phyloP scores from a whole-genome alignment of 805 yeast genomes.

The Candida hispaniensis region DNA sequence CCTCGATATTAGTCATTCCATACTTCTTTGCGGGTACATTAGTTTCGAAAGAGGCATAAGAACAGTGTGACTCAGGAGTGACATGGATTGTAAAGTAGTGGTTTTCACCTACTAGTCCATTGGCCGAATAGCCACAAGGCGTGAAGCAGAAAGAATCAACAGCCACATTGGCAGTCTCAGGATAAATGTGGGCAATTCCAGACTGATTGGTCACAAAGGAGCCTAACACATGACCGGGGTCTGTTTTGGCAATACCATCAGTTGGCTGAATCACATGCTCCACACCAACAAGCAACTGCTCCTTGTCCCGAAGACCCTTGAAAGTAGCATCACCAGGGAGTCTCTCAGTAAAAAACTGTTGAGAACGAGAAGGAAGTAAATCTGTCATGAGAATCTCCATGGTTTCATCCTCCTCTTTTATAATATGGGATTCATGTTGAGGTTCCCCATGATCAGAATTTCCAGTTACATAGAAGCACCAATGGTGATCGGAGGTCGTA shows the following conservation, averaged over 20 bases:
- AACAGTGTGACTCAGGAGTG: constrained; percentile 90
- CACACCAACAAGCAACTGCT: constrained; percentile 21
- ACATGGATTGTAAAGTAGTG: constrained; percentile 77
- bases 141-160: constrained; percentile 83
- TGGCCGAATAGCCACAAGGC: constrained; percentile 94
- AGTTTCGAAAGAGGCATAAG: constrained; percentile 92
- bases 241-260: constrained; percentile 28
- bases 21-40: constrained; percentile 47
- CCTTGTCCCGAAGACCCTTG: constrained; percentile 31
- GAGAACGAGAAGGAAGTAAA: constrained; percentile 45
- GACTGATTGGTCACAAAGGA: constrained; percentile 51
- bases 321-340: constrained; percentile 25
- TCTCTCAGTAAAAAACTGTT: constrained; percentile 48
- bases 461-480: constrained; percentile 66
- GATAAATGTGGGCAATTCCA: constrained; percentile 52
- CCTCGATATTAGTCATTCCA: constrained; percentile 39
- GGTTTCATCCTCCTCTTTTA: constrained; percentile 47
- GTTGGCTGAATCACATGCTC: constrained; percentile 25
- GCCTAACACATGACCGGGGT: constrained; percentile 80
- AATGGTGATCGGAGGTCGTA: constrained; percentile 60
- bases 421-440: constrained; percentile 7
- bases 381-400: constrained; percentile 89
- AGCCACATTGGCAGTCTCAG: constrained; percentile 25
- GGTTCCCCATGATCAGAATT: constrained; percentile 14
- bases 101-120: constrained; percentile 55